These are phyloP conservation scores for Trichoderma atroviride DNA, from an alignment of 2,329 filamentous ascomycete species.

Conservation along the genomic window DNA sequence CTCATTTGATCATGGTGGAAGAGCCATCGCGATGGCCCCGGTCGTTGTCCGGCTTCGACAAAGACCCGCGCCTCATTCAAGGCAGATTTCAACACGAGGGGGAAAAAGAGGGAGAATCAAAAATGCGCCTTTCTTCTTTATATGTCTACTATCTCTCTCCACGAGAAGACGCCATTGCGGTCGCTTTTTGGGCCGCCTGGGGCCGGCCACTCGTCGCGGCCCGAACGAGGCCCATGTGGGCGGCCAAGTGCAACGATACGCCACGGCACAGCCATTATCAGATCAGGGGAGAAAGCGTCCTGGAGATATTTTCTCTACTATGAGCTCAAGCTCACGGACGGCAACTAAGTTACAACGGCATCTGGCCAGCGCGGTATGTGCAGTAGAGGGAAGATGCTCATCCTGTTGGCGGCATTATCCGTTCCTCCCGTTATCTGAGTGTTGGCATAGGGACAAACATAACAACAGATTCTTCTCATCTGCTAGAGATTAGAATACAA, in stretches of 20 bases:
- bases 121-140: conserved; percentile 12
- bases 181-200: conserved; percentile 6
- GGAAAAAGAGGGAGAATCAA: not conserved
- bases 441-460: conserved; percentile 24
- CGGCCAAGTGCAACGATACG: conserved; percentile 23
- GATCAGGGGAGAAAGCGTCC: not conserved
- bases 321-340: not conserved
- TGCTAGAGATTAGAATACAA: not conserved
- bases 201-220: conserved; percentile 9
- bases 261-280: conserved; percentile 16
- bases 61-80: conserved; percentile 16
- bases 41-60: not conserved
- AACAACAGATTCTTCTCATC: not conserved
- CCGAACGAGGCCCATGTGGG: not conserved
- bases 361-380: not conserved
- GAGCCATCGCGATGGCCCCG: not conserved
- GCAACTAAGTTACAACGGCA: conserved; percentile 11
- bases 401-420: conserved; percentile 26
- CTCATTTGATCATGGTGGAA: conserved; percentile 3
- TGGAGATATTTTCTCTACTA: not conserved
- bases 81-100: conserved; percentile 1
- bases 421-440: conserved; percentile 13
- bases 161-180: not conserved
- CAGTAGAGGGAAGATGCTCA: not conserved
- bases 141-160: not conserved